Evolutionary conservation across 441 rosid genomes (phyloP), one percentile per base, ranked within the genome.

Genomic region (Mallotus japonicus): DNA sequence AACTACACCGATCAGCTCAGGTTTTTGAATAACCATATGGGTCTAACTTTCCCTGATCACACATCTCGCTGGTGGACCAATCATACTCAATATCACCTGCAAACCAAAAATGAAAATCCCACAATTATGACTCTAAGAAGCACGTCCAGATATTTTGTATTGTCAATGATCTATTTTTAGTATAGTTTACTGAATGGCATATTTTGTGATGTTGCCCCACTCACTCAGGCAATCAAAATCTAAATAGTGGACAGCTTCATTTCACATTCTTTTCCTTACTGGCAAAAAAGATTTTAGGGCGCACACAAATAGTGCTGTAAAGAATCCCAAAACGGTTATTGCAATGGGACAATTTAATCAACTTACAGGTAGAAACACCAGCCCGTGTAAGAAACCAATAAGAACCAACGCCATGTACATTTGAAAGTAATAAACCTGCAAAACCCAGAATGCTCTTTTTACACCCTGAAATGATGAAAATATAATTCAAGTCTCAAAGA

Each of bases 361-460:
- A 76, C 97, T 86, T 86, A 93, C 98, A 0, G 98, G 98, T 75
- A 93, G 80, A 79, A 93, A 92, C 34, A 93, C 87, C 70, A 93
- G 95, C 42, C 98, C 97, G 15, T 93, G 98, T 74, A 93, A 77
- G 87, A 90, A 93, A 79, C 98, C 97, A 12, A 92, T 88, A 56
- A 90, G 87, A 69, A 93, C 97, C 74, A 92, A 76, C 19, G 97
- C 95, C 20, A 92, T 83, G 79, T 93, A 93, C 98, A 93, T 93
- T 77, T 90, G 94, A 82, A 93, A 93, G 84, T 92, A 93, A 85
- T 93, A 93, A 62, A 93, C 95, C 98, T 93, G 82, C 60, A n/a
- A 40, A 60, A 60, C 49, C 32, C 32, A 28, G 32, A 28, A 28
- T 16, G 16, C 40, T 34, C 46, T 32, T 76, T 70, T 71, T 1